Conservation (phyloP, 2,329 filamentous ascomycete species). For the Didymella pinodella region DNA sequence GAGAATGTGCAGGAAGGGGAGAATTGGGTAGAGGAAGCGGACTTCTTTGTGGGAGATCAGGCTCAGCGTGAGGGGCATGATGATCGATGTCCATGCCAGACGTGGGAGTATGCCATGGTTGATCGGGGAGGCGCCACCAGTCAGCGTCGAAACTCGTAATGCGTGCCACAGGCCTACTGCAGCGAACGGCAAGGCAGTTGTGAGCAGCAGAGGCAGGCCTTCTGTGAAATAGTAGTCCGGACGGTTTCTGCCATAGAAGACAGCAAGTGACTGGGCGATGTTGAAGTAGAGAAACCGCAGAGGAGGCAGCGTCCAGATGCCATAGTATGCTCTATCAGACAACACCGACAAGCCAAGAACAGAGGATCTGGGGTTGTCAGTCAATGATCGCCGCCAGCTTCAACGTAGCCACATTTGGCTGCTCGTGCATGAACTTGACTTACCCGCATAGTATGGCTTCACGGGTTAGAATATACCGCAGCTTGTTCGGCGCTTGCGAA, state of each 20-base stretch:
- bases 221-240: conserved; percentile 94
- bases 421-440: conserved; percentile 30
- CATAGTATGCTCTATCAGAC: conserved; percentile 82
- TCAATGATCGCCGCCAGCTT: conserved; percentile 8
- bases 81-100: conserved; percentile 56
- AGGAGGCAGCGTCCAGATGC: conserved; percentile 85
- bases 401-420: not conserved
- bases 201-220: conserved; percentile 85
- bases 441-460: conserved; percentile 70
- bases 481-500: conserved; percentile 53
- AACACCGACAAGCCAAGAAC: conserved; percentile 70
- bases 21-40: conserved; percentile 91
- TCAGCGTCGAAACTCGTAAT: conserved; percentile 21
- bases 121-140: not conserved
- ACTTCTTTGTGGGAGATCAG: conserved; percentile 94
- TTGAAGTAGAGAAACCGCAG: conserved; percentile 91
- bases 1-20: conserved; percentile 85
- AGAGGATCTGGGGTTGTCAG: conserved; percentile 54
- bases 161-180: conserved; percentile 67
- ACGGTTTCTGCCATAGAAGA: conserved; percentile 91
- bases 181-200: conserved; percentile 81
- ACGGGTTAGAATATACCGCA: conserved; percentile 63
- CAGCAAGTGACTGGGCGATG: conserved; percentile 81
- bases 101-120: conserved; percentile 31
- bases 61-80: conserved; percentile 72